Conservation (phyloP, 2,329 filamentous ascomycete genomes). For the Diaporthe sp. region DNA sequence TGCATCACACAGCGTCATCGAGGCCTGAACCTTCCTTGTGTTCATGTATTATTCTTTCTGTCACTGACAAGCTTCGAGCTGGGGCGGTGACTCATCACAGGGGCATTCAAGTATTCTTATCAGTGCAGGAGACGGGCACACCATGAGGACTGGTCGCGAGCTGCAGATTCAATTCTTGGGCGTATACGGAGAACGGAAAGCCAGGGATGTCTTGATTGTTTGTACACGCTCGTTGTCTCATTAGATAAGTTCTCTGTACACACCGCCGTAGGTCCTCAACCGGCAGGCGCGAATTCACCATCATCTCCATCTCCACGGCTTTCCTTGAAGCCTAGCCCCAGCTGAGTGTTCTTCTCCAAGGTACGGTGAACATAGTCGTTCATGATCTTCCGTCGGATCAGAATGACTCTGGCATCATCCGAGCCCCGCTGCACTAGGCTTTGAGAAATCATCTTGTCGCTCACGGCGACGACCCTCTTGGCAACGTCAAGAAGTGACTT, state of each 20-base stretch:
- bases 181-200: not conserved
- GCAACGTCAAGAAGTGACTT: slow-evolving; percentile 34
- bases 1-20: not conserved
- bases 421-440: slow-evolving; percentile 27
- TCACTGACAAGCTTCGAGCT: not conserved
- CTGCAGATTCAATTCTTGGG: not conserved
- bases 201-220: not conserved
- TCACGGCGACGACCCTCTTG: slow-evolving; percentile 35
- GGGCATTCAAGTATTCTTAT: slow-evolving; percentile 2
- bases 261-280: not conserved
- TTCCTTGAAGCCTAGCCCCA: not conserved
- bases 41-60: not conserved
- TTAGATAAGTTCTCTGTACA: not conserved
- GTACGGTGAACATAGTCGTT: slow-evolving; percentile 18
- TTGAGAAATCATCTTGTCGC: slow-evolving; percentile 41
- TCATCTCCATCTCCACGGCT: slow-evolving; percentile 5
- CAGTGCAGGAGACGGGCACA: not conserved
- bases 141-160: not conserved
- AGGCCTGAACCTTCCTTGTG: not conserved
- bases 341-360: slow-evolving; percentile 21
- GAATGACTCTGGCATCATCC: slow-evolving; percentile 18
- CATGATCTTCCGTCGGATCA: slow-evolving; percentile 36
- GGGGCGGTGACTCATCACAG: not conserved
- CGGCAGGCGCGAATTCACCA: slow-evolving; percentile 17
- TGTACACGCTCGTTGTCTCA: slow-evolving; percentile 30